Evolutionary conservation across 345 rosid genomes (phyloP), one percentile per base, ranked within the genome.

Genomic region (Anastatica hierochuntica): DNA sequence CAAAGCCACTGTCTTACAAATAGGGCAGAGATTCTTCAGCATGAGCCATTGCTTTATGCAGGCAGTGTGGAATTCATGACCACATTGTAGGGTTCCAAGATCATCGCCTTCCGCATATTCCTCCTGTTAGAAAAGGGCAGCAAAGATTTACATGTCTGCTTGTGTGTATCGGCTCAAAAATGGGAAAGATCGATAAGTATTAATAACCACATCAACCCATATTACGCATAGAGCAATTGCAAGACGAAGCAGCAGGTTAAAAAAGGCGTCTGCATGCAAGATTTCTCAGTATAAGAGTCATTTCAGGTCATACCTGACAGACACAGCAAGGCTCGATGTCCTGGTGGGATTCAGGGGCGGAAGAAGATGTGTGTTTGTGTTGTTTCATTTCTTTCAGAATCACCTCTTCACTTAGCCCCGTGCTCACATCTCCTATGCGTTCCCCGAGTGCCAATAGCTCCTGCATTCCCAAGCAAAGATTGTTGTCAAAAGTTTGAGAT

Each of bases 291-390:
- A 13, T n/a, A n/a, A n/a, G 3, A 62, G 43, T 52, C 2, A 42
- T 42, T 50, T 60, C 41, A 20, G 48, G 21, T 19, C 30, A 17
- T 71, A 84, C 97, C 87, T 79, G 94, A 67, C 96, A 90, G 36
- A 90, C 66, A 50, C 96, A 86, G 70, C 97, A 84, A 5, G 97
- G 94, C 63, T 90, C 96, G 46, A 64, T 33, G 59, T 89, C 94
- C 49, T 49, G 71, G 19, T 50, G 49, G 10, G 56, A 12, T 42
- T n/a, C n/a, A n/a, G n/a, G n/a, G n/a, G n/a, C n/a, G n/a, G 51
- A 14, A 0, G 44, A 41, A 43, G 61, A 63, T 27, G 53, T 34
- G 36, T 76, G 65, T 40, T 62, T 80, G 46, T 66, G 75, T 73
- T 67, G 86, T 66, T 77, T 78, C 68, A 86, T 65, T 50, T 34